phyloP scores from a whole-genome alignment of 495 filamentous ascomycete species.

The Penicillium canariense region DNA sequence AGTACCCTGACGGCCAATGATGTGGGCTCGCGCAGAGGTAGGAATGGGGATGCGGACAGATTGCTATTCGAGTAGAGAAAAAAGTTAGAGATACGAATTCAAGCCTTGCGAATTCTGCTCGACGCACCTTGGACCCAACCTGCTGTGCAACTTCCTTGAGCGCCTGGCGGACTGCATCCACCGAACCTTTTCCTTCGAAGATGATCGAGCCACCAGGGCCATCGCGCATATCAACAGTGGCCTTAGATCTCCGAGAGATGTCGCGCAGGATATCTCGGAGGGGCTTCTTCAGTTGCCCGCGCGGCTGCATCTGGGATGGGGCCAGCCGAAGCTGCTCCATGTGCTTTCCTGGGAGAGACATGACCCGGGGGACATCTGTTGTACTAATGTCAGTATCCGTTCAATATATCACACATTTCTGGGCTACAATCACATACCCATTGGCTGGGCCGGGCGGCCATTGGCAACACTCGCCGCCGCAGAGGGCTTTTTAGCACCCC shows the following conservation, averaged over 20 bases:
- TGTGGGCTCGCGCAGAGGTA: conserved; percentile 72
- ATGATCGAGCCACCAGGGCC: conserved; percentile 64
- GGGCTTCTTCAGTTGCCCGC: conserved; percentile 76
- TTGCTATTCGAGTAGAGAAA: conserved; percentile 49
- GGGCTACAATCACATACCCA: conserved; percentile 31
- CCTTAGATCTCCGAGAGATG: conserved; percentile 84
- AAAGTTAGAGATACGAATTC: not conserved
- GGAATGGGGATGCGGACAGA: conserved; percentile 75
- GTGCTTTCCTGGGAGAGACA: conserved; percentile 75
- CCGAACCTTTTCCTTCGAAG: conserved; percentile 78
- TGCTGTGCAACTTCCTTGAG: conserved; percentile 82
- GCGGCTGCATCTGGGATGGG: conserved; percentile 67
- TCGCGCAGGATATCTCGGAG: conserved; percentile 79
- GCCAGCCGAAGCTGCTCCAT: conserved; percentile 69
- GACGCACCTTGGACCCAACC: conserved; percentile 74
- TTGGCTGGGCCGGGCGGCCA: conserved; percentile 48
- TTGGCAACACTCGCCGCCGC: conserved; percentile 59
- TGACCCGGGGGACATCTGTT: conserved; percentile 51
- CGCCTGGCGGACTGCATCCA: conserved; percentile 73
- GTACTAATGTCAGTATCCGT: conserved; percentile 1
- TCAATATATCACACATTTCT: not conserved
- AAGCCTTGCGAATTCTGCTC: not conserved
- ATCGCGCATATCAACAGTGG: conserved; percentile 71
- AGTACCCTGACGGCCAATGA: conserved; percentile 90
- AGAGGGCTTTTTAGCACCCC: conserved; percentile 60